Evolutionary conservation across 805 yeast species (phyloP).

Genomic region (Kluyveromyces siamensis): DNA sequence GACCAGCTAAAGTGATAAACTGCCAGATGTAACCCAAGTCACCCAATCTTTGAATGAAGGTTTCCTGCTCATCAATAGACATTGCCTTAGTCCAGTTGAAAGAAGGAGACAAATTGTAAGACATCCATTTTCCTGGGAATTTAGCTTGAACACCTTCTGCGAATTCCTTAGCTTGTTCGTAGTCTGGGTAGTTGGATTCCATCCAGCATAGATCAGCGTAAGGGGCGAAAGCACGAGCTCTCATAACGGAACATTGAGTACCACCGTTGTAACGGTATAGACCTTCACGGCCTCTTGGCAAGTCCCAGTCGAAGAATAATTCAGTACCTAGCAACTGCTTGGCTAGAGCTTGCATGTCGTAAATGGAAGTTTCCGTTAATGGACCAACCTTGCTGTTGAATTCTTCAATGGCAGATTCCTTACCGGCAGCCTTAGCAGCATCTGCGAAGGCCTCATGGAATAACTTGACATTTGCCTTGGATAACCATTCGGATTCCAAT

Average conservation of each 20-base stretch:
- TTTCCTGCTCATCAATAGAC: constrained; percentile 78
- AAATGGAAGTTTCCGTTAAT: constrained; percentile 62
- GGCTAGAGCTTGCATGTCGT: constrained; percentile 73
- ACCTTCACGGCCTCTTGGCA: constrained; percentile 92
- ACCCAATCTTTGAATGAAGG: constrained; percentile 80
- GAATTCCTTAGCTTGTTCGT: constrained; percentile 86
- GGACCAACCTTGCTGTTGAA: constrained; percentile 69
- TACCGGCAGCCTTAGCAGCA: constrained; percentile 55
- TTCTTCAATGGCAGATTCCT: constrained; percentile 49
- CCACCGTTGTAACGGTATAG: constrained; percentile 95
- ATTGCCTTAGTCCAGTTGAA: constrained; percentile 97
- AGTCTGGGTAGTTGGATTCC: constrained; percentile 95
- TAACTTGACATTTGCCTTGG: constrained; percentile 73
- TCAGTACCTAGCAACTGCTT: constrained; percentile 70
- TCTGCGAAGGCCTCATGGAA: constrained; percentile 89
- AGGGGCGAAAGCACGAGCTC: constrained; percentile 93
- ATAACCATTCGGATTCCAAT: constrained; percentile 76
- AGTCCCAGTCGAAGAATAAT: constrained; percentile 88
- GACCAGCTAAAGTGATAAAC: constrained; percentile 93
- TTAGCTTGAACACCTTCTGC: constrained; percentile 80
- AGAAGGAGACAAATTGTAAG: constrained; percentile 93
- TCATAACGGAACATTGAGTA: constrained; percentile 92
- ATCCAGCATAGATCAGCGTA: constrained; percentile 95
- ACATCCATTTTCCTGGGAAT: constrained; percentile 89
- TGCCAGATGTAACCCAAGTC: constrained; percentile 94